A percentile compares a stretch with the other conserved stretches of the same genome.
phyloP scores from a whole-genome alignment of 2,329 filamentous ascomycete species.

The Calonectria ilicicola region DNA sequence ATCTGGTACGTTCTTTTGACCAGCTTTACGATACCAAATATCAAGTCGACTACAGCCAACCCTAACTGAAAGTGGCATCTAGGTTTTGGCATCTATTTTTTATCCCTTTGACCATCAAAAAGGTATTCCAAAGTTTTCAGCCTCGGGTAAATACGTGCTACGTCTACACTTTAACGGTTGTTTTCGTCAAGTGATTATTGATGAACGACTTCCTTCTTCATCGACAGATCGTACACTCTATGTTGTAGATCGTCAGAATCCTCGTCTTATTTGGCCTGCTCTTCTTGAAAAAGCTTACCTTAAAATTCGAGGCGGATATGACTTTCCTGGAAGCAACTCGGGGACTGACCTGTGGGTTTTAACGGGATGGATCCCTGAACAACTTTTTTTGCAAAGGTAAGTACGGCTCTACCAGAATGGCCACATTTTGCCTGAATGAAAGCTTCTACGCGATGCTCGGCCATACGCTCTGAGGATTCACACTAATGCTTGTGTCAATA shows the following conservation, averaged over 20 bases:
- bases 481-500: conserved; percentile 45
- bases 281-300: conserved; percentile 96
- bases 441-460: too few species aligned
- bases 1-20: conserved; percentile 64
- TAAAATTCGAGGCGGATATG: conserved; percentile 94
- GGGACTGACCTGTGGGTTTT: conserved; percentile 94
- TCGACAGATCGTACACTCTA: conserved; percentile 82
- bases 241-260: conserved; percentile 87
- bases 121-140: conserved; percentile 72
- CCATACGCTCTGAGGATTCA: not conserved
- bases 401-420: not conserved
- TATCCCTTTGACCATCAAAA: conserved; percentile 77
- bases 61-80: conserved; percentile 10
- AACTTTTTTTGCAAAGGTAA: conserved; percentile 86
- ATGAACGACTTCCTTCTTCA: conserved; percentile 87
- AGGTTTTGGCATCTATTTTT: conserved; percentile 79
- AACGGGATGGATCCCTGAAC: conserved; percentile 97
- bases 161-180: conserved; percentile 97
- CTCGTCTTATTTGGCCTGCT: conserved; percentile 88
- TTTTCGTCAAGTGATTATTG: conserved; percentile 86
- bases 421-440: not conserved
- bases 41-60: not conserved
- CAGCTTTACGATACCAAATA: not conserved
- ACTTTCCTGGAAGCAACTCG: conserved; percentile 97
- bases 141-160: conserved; percentile 90